phyloP scores from a whole-genome alignment of 345 rosid genomes.

The Eucalyptus pauciflora region DNA sequence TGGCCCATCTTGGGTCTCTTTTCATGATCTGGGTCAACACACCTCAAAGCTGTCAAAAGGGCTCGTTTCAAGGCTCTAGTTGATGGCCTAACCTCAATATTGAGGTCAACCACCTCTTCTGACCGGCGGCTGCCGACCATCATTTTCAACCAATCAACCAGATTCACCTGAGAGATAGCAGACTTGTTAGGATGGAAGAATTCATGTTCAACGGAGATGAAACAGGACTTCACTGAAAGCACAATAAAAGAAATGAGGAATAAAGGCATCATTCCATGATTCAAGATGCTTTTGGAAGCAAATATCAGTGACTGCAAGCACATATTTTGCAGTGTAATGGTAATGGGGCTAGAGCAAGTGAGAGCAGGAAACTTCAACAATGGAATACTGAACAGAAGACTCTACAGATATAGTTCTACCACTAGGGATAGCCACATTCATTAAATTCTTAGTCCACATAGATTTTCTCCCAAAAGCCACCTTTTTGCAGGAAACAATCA shows the following conservation, averaged over 20 bases:
- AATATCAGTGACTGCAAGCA: not conserved
- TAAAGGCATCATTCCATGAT: not conserved
- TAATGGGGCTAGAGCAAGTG: not conserved
- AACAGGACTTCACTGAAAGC: not conserved
- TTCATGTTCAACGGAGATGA: not conserved
- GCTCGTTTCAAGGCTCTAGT: slow-evolving; percentile 84
- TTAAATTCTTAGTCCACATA: not conserved
- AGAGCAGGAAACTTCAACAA: not conserved
- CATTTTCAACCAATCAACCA: slow-evolving; percentile 98
- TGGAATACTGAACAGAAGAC: not conserved
- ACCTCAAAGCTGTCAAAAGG: slow-evolving; percentile 88
- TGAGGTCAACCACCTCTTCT: slow-evolving; percentile 90
- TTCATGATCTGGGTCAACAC: slow-evolving; percentile 91
- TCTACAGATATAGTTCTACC: not conserved
- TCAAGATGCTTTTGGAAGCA: not conserved
- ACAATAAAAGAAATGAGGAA: not conserved
- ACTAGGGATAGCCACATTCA: not conserved
- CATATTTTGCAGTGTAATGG: not conserved
- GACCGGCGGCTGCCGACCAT: slow-evolving; percentile 93
- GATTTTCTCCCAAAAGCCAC: not conserved
- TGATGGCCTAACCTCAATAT: slow-evolving; percentile 76
- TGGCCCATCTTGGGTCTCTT: slow-evolving; percentile 97
- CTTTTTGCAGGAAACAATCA: not conserved
- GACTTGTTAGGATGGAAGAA: not conserved
- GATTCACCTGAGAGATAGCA: slow-evolving; percentile 56